Evolutionary conservation across 2,329 filamentous ascomycete genomes (phyloP).

Genomic region (Diplodia mutila): DNA sequence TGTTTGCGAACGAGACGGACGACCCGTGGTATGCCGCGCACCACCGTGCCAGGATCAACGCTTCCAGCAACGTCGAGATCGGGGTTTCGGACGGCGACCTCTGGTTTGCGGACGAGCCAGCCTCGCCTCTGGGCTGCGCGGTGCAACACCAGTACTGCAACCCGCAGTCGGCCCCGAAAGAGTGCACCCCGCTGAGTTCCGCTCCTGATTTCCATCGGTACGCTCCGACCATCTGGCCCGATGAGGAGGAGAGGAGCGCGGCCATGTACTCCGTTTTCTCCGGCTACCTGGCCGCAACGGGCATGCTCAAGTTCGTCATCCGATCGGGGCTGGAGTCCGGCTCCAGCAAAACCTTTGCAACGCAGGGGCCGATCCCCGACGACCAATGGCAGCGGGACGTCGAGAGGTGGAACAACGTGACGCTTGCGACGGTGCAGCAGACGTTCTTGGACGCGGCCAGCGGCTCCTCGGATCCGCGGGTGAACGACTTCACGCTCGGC

Average conservation of each 20-base stretch:
- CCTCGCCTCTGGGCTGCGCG: conserved; percentile 26
- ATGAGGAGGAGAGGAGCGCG: not conserved
- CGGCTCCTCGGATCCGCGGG: not conserved
- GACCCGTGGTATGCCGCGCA: conserved; percentile 37
- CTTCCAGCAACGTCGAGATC: too few species aligned
- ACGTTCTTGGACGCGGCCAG: conserved; percentile 21
- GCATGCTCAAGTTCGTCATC: not conserved
- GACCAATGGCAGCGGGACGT: conserved; percentile 30
- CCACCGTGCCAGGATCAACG: not conserved
- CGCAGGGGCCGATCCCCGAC: conserved; percentile 19
- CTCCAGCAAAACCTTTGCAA: not conserved
- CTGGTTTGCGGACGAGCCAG: conserved; percentile 18
- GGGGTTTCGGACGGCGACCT: too few species aligned
- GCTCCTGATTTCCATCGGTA: not conserved
- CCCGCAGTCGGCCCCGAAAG: not conserved
- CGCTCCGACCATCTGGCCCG: not conserved
- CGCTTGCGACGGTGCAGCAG: conserved; percentile 23
- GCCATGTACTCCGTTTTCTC: not conserved
- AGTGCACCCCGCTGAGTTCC: not conserved
- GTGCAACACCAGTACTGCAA: conserved; percentile 26
- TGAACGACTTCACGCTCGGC: not conserved
- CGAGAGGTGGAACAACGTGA: conserved; percentile 23
- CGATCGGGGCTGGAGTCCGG: conserved; percentile 4
- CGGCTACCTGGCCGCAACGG: not conserved
- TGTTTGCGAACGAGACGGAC: conserved; percentile 32